Base-by-base conservation (phyloP, 2,329 filamentous ascomycete genomes). In the Aureobasidium zeae region DNA sequence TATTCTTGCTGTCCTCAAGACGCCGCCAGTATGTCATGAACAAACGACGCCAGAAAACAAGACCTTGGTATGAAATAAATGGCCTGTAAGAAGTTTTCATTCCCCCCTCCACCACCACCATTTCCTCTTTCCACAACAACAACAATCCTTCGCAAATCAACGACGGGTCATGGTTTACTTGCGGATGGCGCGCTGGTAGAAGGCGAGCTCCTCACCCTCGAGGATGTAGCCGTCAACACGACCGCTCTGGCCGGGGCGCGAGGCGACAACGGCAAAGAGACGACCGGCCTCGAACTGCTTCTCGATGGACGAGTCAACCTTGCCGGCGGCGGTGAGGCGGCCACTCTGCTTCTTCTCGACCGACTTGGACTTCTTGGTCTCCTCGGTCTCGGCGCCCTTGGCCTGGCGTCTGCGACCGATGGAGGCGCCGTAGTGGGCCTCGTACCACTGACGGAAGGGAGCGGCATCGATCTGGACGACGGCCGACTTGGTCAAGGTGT, bases 271-370 rank as follows among this genome's bases (percentile, higher is more conserved):
- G 62, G 91, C 91, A 72, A 82, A 95, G 60, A 98, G 74, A 72
- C 93, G 89, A 79, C 89, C 88, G 59, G 91, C 89, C 83, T 96
- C 91, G 74, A 98, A 98, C 76, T 98, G 91, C 76, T 85, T 88
- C 86, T 98, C 91, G 55, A 98, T 69, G 55, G 86, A 78, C 56
- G 71, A 53, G 73, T 98, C 91, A 63, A 95, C 86, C 85, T 98
- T 98, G 75, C 89, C 89, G 58, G 71, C 64, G 60, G 78, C 76
- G 66, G 83, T 79, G 70, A 81, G 81, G 67, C 91, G 84, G 58
- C 78, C 83, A 54, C 84, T 80, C 76, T 95, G 88, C 86, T 98
- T 98, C 77, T 86, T 86, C 81, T 91, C 79, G 51, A 96, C 84
- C 51, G 80, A 75, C 76, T 93, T 93, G 77, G 81, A 87, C 84